phyloP scores from a whole-genome alignment of 805 yeast genomes.

The Allodekkera sacchari region DNA sequence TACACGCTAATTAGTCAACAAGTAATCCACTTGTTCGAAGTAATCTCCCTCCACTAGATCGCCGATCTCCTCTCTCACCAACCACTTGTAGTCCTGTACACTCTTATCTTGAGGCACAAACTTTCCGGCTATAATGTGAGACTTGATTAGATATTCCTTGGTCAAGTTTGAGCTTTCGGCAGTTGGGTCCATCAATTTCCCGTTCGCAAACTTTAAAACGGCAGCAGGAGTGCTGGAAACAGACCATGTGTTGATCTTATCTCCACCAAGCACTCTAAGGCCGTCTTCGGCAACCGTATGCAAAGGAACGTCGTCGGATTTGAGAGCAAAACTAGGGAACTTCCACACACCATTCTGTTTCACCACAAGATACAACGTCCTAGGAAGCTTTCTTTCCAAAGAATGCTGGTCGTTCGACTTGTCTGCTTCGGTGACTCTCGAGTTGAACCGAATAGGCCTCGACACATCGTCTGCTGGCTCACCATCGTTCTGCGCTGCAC shows the following conservation, averaged over 20 bases:
- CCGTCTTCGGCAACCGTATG: constrained; percentile 72
- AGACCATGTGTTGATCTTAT: constrained; percentile 71
- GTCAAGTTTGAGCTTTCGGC: constrained; percentile 16
- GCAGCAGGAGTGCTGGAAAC: constrained; percentile 89
- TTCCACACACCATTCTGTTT: constrained; percentile 49
- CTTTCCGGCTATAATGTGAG: constrained; percentile 81
- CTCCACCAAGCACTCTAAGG: constrained; percentile 64
- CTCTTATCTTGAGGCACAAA: constrained; percentile 40
- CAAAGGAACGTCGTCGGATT: constrained; percentile 41
- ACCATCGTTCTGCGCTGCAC: not conserved
- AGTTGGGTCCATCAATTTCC: constrained; percentile 16
- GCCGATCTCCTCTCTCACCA: constrained; percentile 69
- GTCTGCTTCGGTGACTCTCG: constrained; percentile 78
- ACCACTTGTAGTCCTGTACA: constrained; percentile 63
- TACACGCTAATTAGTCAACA: constrained; percentile 11
- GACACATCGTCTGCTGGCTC: constrained; percentile 35
- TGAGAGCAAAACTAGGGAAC: constrained; percentile 59
- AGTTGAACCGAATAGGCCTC: constrained; percentile 58
- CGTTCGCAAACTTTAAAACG: constrained; percentile 37
- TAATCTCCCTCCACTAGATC: constrained; percentile 45
- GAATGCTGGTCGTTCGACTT: constrained; percentile 48
- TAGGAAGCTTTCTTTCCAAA: constrained; percentile 69
- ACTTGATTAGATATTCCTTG: constrained; percentile 71
- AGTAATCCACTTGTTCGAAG: constrained; percentile 44
- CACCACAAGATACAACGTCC: constrained; percentile 72